Percentiles rank a stretch among this genome's conserved stretches.
phyloP scores from a whole-genome alignment of 495 filamentous ascomycete species.

The Penicillium nucicola region DNA sequence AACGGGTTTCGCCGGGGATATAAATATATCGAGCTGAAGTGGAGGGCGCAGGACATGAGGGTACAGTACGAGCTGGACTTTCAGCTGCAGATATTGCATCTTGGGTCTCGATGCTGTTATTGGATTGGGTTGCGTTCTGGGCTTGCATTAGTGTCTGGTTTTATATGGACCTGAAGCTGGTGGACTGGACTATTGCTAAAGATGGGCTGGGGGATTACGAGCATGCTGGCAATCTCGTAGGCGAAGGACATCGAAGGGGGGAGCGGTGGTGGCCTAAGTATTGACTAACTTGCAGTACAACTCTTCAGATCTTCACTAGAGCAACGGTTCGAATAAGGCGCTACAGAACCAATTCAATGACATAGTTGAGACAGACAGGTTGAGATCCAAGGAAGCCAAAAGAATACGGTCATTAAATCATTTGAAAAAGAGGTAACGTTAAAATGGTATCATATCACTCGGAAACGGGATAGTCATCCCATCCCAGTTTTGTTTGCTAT shows the following conservation, averaged over 20 bases:
- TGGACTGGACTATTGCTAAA: background rate
- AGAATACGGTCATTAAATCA: slow-evolving; percentile 31
- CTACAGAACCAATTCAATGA: background rate
- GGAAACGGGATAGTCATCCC: slow-evolving; percentile 27
- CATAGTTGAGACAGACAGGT: background rate
- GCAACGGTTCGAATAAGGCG: background rate
- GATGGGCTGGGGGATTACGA: background rate
- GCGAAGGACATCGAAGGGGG: no score
- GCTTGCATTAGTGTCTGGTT: background rate
- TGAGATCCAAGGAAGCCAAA: slow-evolving; percentile 6
- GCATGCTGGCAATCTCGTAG: no score
- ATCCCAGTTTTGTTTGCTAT: slow-evolving; percentile 33
- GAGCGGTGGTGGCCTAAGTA: no score
- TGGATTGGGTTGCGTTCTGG: background rate
- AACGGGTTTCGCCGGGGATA: no score
- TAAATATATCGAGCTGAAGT: no score
- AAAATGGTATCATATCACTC: slow-evolving; percentile 39
- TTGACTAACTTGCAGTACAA: background rate
- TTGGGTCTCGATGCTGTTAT: background rate
- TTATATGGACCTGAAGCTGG: background rate
- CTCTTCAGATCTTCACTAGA: background rate
- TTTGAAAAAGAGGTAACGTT: slow-evolving; percentile 28
- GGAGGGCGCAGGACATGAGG: no score
- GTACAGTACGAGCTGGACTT: background rate
- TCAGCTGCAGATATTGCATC: background rate